phyloP scores from a whole-genome alignment of 2,329 filamentous ascomycete genomes.

The Sporothrix schenckii region DNA sequence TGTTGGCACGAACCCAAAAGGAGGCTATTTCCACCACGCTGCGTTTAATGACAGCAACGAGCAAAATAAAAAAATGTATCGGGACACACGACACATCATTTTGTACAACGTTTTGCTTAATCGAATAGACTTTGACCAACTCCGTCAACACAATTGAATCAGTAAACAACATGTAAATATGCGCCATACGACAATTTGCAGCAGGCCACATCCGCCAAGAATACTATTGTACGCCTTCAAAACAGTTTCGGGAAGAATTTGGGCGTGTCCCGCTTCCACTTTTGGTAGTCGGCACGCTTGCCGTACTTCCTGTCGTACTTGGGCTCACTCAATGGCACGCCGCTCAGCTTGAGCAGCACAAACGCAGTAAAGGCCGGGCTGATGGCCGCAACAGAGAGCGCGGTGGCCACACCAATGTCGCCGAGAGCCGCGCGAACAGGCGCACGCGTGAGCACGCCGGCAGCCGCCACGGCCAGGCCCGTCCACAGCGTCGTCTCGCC shows the following conservation, averaged over 20 bases:
- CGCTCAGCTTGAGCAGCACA: constrained; percentile 64
- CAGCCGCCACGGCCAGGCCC: constrained; percentile 63
- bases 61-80: neutral
- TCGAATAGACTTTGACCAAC: neutral
- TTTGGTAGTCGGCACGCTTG: constrained; percentile 64
- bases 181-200: neutral
- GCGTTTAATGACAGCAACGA: neutral
- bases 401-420: constrained; percentile 40
- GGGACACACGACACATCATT: neutral
- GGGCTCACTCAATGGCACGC: constrained; percentile 66
- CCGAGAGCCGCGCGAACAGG: constrained; percentile 59
- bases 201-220: neutral
- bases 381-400: constrained; percentile 53
- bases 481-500: constrained; percentile 72
- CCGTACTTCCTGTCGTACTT: constrained; percentile 70
- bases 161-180: neutral
- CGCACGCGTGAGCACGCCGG: constrained; percentile 58
- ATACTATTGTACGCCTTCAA: constrained; percentile 30
- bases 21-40: constrained; percentile 1
- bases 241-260: constrained; percentile 66
- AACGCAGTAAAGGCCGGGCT: constrained; percentile 68
- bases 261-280: constrained; percentile 69
- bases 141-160: neutral
- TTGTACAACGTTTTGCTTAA: neutral
- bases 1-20: neutral